These are phyloP conservation scores for Rhynchospora pubera DNA, from an alignment of 176 grass and related monocot genomes.

Conservation along the genomic window DNA sequence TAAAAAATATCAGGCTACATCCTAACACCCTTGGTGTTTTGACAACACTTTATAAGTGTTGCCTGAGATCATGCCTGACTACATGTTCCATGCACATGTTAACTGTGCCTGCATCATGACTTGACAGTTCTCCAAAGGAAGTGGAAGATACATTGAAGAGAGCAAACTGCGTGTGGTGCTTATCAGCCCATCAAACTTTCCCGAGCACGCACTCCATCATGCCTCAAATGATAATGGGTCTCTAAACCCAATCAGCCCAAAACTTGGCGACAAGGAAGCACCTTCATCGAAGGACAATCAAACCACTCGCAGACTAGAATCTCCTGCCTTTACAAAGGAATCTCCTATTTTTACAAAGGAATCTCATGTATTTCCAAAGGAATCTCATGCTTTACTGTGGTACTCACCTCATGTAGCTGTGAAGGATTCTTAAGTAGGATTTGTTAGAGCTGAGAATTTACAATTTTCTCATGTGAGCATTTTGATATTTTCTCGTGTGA, in stretches of 20 bases:
- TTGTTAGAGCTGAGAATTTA: slow-evolving; percentile 30
- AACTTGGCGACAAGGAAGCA: slow-evolving; percentile 9
- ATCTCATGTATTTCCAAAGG: slow-evolving; percentile 28
- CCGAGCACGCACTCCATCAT: background rate
- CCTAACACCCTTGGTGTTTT: background rate
- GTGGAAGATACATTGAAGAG: slow-evolving; percentile 79
- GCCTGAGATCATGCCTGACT: no score
- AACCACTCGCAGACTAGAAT: slow-evolving; percentile 30
- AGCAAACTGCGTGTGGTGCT: slow-evolving; percentile 92
- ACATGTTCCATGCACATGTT: background rate
- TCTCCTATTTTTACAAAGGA: slow-evolving; percentile 19
- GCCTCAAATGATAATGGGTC: background rate
- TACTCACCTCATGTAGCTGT: slow-evolving; percentile 33
- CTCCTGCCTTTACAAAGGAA: slow-evolving; percentile 20
- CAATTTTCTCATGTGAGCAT: slow-evolving; percentile 38
- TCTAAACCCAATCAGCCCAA: background rate
- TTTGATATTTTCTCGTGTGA: slow-evolving; percentile 33
- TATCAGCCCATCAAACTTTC: slow-evolving; percentile 44
- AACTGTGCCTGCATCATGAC: background rate
- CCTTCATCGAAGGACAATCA: slow-evolving; percentile 29
- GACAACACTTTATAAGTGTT: background rate
- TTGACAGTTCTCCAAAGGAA: slow-evolving; percentile 87
- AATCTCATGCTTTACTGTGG: slow-evolving; percentile 28
- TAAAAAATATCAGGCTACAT: background rate
- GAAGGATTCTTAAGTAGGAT: slow-evolving; percentile 36